Evolutionary conservation across 495 filamentous ascomycete genomes (phyloP), one percentile per base, ranked within the genome.

Genomic region (Articulospora tetracladia): DNA sequence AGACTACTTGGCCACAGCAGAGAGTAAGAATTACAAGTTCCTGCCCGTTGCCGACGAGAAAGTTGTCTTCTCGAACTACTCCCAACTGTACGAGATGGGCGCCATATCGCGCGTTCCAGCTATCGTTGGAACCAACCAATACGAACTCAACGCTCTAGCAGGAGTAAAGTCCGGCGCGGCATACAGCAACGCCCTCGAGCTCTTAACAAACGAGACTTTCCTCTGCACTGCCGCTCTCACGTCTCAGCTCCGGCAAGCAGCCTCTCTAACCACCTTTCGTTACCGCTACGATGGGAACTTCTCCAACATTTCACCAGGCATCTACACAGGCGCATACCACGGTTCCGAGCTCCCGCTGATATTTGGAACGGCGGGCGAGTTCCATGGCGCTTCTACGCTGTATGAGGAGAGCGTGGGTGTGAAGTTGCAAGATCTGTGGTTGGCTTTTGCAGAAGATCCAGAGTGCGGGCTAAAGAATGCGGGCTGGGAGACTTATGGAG

Each of bases 271-370:
- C 0, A 69, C 70, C n/a, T 83, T 77, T 76, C 76, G 73, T 26
- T 80, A 76, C 59, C 73, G 76, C 46, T 83, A 79, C 60, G 73
- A 75, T 53, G 77, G 72, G 10, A 72, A 74, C 41, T 83, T 74
- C 67, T 65, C 71, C 2, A 79, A 78, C 60, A 69, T 82, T 27
- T 61, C 56, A 19, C 49, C 23, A 3, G 72, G 72, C 27, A 73
- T 74, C 0, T 66, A 63, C 22, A 76, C 71, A 46, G 76, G 75
- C 3, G 74, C 78, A 0, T 81, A 74, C 57, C 80, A 83, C 60
- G 74, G 27, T 0, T 28, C 23, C 17, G 57, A 59, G n/a, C 19
- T 50, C 17, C 10, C 32, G 25, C 23, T 44, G 22, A 27, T 59
- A 7, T 57, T 57, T 22, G 54, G 34, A 13, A 46, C 36, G 20